Evolutionary conservation across 805 yeast species (phyloP).

Genomic region (Saccharomycopsis javanensis): DNA sequence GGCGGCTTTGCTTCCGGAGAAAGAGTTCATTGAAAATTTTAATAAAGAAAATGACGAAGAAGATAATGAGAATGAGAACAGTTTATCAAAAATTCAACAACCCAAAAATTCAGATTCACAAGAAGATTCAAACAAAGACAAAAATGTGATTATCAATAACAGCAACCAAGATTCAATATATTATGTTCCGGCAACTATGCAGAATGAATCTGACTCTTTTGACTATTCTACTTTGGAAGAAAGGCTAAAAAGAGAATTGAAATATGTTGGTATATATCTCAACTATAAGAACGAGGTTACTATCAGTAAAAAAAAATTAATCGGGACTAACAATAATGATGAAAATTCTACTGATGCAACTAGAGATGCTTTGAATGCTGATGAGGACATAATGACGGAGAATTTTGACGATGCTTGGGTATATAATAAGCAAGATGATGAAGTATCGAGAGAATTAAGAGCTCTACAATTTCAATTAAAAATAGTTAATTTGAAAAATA

Average conservation of each 20-base stretch:
- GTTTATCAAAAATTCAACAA: slow-evolving; percentile 22
- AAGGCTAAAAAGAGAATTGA: slow-evolving; percentile 74
- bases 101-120: slow-evolving; percentile 19
- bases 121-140: slow-evolving; percentile 22
- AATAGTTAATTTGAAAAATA: slow-evolving; percentile 51
- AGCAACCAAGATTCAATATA: slow-evolving; percentile 21
- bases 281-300: slow-evolving; percentile 36
- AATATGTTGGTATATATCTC: slow-evolving; percentile 83
- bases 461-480: slow-evolving; percentile 58
- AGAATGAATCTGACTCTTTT: slow-evolving; percentile 21
- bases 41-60: slow-evolving; percentile 18
- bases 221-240: slow-evolving; percentile 83
- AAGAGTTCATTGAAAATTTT: slow-evolving; percentile 13
- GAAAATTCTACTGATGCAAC: slow-evolving; percentile 15
- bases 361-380: background rate
- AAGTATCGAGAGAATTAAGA: slow-evolving; percentile 77
- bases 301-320: slow-evolving; percentile 20
- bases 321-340: slow-evolving; percentile 16
- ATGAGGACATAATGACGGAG: slow-evolving; percentile 16
- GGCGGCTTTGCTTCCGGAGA: slow-evolving; percentile 61
- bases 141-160: slow-evolving; percentile 11
- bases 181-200: slow-evolving; percentile 23
- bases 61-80: slow-evolving; percentile 23
- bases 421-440: slow-evolving; percentile 82
- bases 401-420: slow-evolving; percentile 58